Evolutionary conservation across 2,329 filamentous ascomycete genomes (phyloP).

Genomic region (Thelonectria discophora): DNA sequence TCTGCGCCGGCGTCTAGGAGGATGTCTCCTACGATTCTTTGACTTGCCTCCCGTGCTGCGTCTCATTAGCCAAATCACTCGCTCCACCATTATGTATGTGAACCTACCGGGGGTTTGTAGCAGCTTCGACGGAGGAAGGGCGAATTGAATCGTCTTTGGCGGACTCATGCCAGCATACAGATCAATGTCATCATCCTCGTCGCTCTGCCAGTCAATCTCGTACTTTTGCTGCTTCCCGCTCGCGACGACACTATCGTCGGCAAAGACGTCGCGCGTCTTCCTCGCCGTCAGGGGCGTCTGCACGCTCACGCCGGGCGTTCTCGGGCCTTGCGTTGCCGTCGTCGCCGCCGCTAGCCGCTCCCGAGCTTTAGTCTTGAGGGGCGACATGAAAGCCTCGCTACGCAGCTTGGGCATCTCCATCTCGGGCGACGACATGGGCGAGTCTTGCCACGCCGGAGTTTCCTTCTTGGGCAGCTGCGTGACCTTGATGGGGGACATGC

Average conservation of each 20-base stretch:
- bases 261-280: slow-evolving; percentile 61
- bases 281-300: slow-evolving; percentile 71
- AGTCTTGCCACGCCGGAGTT: slow-evolving; percentile 59
- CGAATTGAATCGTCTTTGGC: slow-evolving; percentile 92
- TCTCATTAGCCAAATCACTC: slow-evolving; percentile 17
- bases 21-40: slow-evolving; percentile 82
- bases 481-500: slow-evolving; percentile 57
- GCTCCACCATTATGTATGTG: not conserved
- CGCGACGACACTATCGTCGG: slow-evolving; percentile 35
- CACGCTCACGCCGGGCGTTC: slow-evolving; percentile 86
- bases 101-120: slow-evolving; percentile 79
- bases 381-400: slow-evolving; percentile 85
- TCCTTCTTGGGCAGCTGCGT: slow-evolving; percentile 47
- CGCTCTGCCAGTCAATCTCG: slow-evolving; percentile 78
- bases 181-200: slow-evolving; percentile 70
- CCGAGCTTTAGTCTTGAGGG: slow-evolving; percentile 60
- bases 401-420: slow-evolving; percentile 83
- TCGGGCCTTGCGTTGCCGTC: slow-evolving; percentile 58
- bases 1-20: slow-evolving; percentile 77
- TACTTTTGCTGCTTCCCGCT: slow-evolving; percentile 52
- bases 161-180: slow-evolving; percentile 81
- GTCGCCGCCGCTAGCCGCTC: slow-evolving; percentile 54
- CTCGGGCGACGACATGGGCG: slow-evolving; percentile 77
- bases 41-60: slow-evolving; percentile 79
- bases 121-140: slow-evolving; percentile 77